A percentile compares a stretch with the other conserved stretches of the same genome.
Evolutionary conservation across 2,329 filamentous ascomycete species (phyloP).

Genomic region (Ophiostoma perfectum): DNA sequence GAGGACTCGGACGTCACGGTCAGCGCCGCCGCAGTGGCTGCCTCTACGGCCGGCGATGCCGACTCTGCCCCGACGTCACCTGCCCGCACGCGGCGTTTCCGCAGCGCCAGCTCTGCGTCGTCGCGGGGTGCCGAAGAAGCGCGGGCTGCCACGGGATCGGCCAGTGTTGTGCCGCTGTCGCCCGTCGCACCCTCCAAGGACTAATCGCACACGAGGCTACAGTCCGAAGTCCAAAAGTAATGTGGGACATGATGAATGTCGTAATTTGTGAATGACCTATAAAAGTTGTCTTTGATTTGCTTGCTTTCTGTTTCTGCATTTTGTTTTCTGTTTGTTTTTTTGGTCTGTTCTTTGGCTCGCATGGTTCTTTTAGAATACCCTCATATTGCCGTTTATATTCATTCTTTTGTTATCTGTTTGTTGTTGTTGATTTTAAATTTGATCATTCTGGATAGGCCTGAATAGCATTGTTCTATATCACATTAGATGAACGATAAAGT

Average conservation of each 20-base stretch:
- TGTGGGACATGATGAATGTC: background rate
- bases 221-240: background rate
- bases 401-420: background rate
- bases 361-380: background rate
- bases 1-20: constrained; percentile 17
- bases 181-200: background rate
- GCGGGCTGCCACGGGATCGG: background rate
- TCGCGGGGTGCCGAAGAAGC: background rate
- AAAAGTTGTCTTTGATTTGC: background rate
- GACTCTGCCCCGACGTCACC: background rate
- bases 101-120: background rate
- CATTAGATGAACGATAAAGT: too few relatives aligned
- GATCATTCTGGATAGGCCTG: too few relatives aligned
- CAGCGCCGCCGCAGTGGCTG: background rate
- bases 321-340: background rate
- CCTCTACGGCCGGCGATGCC: background rate
- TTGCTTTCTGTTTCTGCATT: background rate
- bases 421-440: too few relatives aligned
- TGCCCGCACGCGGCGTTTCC: background rate
- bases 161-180: background rate
- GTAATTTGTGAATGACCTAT: background rate
- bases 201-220: background rate
- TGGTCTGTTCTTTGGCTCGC: background rate
- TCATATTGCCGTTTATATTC: background rate
- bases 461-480: too few relatives aligned